Conservation (phyloP, 345 rosid species). For the Syzygium grande region DNA sequence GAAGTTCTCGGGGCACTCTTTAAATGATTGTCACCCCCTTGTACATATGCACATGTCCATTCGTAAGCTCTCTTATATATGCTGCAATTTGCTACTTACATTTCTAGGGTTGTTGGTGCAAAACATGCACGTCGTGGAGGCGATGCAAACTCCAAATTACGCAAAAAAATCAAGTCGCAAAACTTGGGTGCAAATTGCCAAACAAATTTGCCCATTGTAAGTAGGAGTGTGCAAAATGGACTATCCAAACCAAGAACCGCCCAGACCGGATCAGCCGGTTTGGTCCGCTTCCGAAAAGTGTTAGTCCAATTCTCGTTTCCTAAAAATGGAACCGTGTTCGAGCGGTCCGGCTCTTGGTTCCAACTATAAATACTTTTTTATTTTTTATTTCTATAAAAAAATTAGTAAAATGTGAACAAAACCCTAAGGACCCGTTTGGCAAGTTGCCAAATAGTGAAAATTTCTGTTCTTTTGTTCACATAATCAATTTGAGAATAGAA, state of each 20-base stretch:
- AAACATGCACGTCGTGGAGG: not conserved
- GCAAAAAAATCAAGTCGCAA: not conserved
- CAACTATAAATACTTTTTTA: accelerated
- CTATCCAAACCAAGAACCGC: accelerated
- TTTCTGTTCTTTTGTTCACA: no score
- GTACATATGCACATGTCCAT: not conserved
- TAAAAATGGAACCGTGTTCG: accelerated
- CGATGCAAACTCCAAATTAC: not conserved
- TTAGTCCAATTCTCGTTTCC: accelerated
- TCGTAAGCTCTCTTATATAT: not conserved
- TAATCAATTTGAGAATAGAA: no score
- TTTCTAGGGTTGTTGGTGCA: not conserved
- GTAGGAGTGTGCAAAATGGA: accelerated
- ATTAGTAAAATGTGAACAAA: no score
- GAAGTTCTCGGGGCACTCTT: not conserved
- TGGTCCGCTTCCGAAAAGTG: accelerated
- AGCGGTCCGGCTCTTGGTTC: accelerated
- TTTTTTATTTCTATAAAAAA: no score
- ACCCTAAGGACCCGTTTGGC: no score
- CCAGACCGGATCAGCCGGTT: accelerated
- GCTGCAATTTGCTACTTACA: no score
- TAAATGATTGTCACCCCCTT: not conserved
- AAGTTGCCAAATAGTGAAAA: no score
- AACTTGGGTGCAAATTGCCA: no score
- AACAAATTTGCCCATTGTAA: not conserved